Conservation (phyloP, 805 yeast species). For the Priceomyces haplophilus region DNA sequence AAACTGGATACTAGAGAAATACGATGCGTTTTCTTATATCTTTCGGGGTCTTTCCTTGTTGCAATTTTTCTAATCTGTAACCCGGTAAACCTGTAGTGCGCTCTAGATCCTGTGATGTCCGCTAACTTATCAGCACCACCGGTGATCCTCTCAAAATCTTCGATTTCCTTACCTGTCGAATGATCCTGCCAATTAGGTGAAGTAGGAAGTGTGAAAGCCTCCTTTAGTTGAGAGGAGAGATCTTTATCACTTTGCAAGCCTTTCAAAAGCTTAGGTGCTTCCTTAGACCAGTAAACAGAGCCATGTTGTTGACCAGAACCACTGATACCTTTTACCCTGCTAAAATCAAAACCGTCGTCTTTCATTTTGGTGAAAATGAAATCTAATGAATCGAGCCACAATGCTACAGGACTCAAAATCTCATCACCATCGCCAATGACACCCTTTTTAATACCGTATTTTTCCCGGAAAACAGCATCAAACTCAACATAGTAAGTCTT, state of each 20-base stretch:
- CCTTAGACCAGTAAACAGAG: conserved; percentile 71
- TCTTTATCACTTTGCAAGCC: conserved; percentile 28
- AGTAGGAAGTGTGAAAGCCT: conserved; percentile 56
- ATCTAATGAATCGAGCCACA: conserved; percentile 88
- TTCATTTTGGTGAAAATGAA: conserved; percentile 52
- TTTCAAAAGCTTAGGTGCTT: conserved; percentile 42
- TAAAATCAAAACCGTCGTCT: conserved; percentile 52
- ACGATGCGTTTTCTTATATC: conserved; percentile 54
- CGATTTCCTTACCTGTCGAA: conserved; percentile 70
- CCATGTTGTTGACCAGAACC: conserved; percentile 96
- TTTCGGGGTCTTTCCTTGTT: conserved; percentile 47
- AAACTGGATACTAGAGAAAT: conserved; percentile 79
- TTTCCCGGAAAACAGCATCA: conserved; percentile 55
- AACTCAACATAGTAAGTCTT: conserved; percentile 67
- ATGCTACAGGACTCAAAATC: conserved; percentile 75
- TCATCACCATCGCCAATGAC: conserved; percentile 56
- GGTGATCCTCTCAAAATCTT: conserved; percentile 53
- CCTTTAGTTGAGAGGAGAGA: conserved; percentile 46
- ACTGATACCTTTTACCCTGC: conserved; percentile 59
- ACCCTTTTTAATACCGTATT: conserved; percentile 70
- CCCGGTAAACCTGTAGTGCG: conserved; percentile 88
- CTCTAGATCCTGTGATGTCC: conserved; percentile 73
- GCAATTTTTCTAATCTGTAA: conserved; percentile 81
- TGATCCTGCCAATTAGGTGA: conserved; percentile 97
- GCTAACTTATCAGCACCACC: conserved; percentile 65